Evolutionary conservation across 2,329 filamentous ascomycete species (phyloP), one percentile per base, ranked within the genome.

Genomic region (Sclerotinia trifoliorum): DNA sequence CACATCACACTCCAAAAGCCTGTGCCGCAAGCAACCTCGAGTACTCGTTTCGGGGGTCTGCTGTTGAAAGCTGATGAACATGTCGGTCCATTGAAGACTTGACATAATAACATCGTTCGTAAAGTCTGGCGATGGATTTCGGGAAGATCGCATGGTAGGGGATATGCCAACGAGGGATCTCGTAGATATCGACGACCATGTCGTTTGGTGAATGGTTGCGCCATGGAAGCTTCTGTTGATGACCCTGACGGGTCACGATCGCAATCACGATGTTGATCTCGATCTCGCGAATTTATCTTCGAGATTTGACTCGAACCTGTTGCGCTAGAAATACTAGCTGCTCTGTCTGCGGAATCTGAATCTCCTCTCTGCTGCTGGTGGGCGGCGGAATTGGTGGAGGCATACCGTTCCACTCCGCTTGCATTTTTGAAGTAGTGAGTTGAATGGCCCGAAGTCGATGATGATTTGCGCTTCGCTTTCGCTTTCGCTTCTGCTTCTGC

Each of bases 1-100:
- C 92, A 96, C 82, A 93, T 88, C 79, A 91, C 90, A 74, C 91
- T 94, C 94, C 94, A 97, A 77, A 96, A 91, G 32, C 88, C 94
- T 26, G 90, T 90, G 24, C 94, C 94, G 78, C 94, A 98, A 42
- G 89, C 93, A 46, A 97, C 80, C 76, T 98, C 94, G 32, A 98
- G 83, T 39, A 98, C 90, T 72, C 88, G 89, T 74, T 84, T 85
- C 0, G 94, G 94, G 26, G 91, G 88, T 58, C 87, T 86, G 71
- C 86, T 84, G 55, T 84, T 81, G 66, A 92, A 84, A 42, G 83
- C 82, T 1, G 90, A 89, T 11, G 90, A 90, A 79, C 91, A 94
- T 67, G 95, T 85, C 0, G 93, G 91, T 15, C 88, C 88, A 56
- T 93, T 92, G 74, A 95, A 93, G 46, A 96, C 86, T 75, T 92